phyloP scores from a whole-genome alignment of 495 filamentous ascomycete genomes.

The Parmelia sp. region DNA sequence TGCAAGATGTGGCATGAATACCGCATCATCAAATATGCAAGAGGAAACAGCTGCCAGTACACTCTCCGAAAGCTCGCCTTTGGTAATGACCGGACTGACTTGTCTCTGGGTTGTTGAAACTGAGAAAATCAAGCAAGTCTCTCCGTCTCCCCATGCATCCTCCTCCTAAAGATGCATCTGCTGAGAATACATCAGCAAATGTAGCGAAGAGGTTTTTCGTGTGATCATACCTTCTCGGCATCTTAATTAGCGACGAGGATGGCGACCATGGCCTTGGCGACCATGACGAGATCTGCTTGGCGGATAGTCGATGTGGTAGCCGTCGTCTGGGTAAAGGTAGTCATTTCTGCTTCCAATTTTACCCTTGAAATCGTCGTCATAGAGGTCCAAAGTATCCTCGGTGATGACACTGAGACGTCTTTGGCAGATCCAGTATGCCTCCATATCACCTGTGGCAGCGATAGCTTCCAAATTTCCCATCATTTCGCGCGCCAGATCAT shows the following conservation, averaged over 20 bases:
- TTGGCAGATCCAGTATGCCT: too few species aligned
- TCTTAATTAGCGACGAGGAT: neutral
- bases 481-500: too few species aligned
- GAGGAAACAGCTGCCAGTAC: neutral
- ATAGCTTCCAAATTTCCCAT: too few species aligned
- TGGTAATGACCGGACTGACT: neutral
- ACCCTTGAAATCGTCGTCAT: too few species aligned
- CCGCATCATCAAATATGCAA: neutral
- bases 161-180: neutral
- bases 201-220: neutral
- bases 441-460: too few species aligned
- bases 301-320: neutral
- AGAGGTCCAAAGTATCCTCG: too few species aligned
- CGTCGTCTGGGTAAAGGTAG: too few species aligned
- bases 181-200: neutral
- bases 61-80: neutral
- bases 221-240: neutral
- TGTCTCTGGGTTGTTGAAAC: neutral
- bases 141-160: neutral
- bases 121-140: neutral
- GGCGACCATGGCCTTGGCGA: neutral
- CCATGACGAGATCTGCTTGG: neutral
- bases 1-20: neutral
- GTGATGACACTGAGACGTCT: too few species aligned
- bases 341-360: too few species aligned